These are phyloP conservation scores for Umbelopsis vinacea DNA, from an alignment of 192 early-diverging fungal genomes.

Conservation along the genomic window DNA sequence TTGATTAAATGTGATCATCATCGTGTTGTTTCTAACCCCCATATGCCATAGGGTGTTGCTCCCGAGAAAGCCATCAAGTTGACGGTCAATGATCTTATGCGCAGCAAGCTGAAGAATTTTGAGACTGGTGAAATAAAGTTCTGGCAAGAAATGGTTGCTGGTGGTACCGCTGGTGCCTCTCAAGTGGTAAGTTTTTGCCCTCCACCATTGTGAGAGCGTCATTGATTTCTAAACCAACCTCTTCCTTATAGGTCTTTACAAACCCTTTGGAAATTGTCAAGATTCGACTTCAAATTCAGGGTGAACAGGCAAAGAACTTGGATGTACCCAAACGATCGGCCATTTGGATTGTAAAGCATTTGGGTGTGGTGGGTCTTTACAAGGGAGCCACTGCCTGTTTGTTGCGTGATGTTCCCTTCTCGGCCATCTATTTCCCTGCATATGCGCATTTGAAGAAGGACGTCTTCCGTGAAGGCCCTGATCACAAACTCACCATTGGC, in stretches of 20 bases:
- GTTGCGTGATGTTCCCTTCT: constrained; percentile 95
- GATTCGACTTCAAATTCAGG: constrained; percentile 92
- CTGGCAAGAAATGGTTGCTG: constrained; percentile 83
- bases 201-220: no score
- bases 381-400: constrained; percentile 93
- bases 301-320: constrained; percentile 67
- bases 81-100: constrained; percentile 93
- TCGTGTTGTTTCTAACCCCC: not conserved
- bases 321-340: constrained; percentile 70
- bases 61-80: constrained; percentile 99
- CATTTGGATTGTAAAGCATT: constrained; percentile 83
- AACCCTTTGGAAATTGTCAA: constrained; percentile 99
- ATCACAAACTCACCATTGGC: constrained; percentile 67
- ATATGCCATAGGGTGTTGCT: constrained; percentile 74
- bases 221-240: not conserved
- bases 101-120: constrained; percentile 67
- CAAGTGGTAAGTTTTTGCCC: constrained; percentile 73
- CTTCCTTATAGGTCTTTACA: constrained; percentile 70
- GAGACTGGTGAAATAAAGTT: constrained; percentile 77
- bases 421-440: constrained; percentile 95
- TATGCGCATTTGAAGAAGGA: constrained; percentile 98
- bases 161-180: constrained; percentile 83
- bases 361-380: constrained; percentile 93
- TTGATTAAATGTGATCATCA: not conserved
- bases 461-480: constrained; percentile 82